Evolutionary conservation across 108 stramenopile genomes (phyloP).

Genomic region (Pseudonitzschia pungens): DNA sequence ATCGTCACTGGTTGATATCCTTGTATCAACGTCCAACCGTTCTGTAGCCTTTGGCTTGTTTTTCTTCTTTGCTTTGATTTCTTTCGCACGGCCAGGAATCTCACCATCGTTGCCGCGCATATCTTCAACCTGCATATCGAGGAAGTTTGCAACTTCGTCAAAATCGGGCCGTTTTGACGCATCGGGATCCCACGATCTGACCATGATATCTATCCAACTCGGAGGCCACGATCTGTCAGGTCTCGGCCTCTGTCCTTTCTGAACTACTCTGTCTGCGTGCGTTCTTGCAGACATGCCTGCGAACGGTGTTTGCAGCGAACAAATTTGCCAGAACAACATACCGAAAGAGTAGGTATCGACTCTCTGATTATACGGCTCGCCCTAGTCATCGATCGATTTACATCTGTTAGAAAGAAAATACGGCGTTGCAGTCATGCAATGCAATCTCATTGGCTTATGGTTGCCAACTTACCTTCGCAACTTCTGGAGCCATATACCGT

Average conservation of each 20-base stretch:
- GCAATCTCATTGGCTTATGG: neutral
- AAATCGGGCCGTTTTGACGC: slow-evolving; percentile 58
- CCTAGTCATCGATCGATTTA: neutral
- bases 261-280: slow-evolving; percentile 76
- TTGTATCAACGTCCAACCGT: slow-evolving; percentile 70
- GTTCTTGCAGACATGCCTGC: slow-evolving; percentile 65
- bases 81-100: slow-evolving; percentile 49
- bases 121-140: slow-evolving; percentile 63
- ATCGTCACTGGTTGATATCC: slow-evolving; percentile 40
- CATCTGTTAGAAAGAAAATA: neutral
- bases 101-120: slow-evolving; percentile 51
- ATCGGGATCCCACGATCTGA: slow-evolving; percentile 65
- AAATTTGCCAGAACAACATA: slow-evolving; percentile 83
- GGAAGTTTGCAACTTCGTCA: slow-evolving; percentile 52
- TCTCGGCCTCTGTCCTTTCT: slow-evolving; percentile 67
- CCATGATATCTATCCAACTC: slow-evolving; percentile 73
- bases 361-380: slow-evolving; percentile 65
- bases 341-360: slow-evolving; percentile 87
- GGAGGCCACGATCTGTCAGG: slow-evolving; percentile 77
- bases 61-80: slow-evolving; percentile 74
- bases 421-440: neutral
- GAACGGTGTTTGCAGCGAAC: slow-evolving; percentile 78
- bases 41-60: slow-evolving; percentile 43
- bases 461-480: slow-evolving; percentile 20
- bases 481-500: slow-evolving; percentile 61